Evolutionary conservation across 2,329 filamentous ascomycete species (phyloP).

Genomic region (Colletotrichum incanum): DNA sequence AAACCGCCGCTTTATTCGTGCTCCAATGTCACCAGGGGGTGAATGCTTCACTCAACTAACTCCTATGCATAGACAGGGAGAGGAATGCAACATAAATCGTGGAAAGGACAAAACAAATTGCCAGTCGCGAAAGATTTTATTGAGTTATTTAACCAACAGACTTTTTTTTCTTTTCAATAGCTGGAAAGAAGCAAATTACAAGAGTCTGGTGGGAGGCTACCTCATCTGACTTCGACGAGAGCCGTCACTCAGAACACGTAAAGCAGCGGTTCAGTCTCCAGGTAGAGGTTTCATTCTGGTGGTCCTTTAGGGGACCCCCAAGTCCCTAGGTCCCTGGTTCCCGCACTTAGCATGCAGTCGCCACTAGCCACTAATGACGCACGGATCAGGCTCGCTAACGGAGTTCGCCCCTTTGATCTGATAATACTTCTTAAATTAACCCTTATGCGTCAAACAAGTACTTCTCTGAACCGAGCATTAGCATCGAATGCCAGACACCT

Average conservation of each 20-base stretch:
- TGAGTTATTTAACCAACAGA: background rate
- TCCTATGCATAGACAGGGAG: background rate
- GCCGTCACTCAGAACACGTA: constrained; percentile 2
- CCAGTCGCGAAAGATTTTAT: too few relatives aligned
- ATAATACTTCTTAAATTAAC: fast-evolving
- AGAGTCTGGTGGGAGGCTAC: background rate
- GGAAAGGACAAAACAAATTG: background rate
- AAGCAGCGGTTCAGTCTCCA: constrained; percentile 30
- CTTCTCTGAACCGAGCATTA: background rate
- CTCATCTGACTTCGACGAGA: background rate
- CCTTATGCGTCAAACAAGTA: background rate
- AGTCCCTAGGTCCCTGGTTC: constrained; percentile 26
- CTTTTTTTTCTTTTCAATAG: too few relatives aligned
- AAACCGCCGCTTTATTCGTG: constrained; percentile 40
- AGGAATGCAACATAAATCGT: background rate
- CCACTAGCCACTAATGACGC: constrained; percentile 14
- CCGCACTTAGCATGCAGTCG: constrained; percentile 17
- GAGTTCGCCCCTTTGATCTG: background rate
- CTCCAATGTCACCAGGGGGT: background rate
- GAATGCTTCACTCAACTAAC: background rate
- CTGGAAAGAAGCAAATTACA: background rate
- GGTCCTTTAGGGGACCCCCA: constrained; percentile 7
- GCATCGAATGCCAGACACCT: constrained; percentile 13
- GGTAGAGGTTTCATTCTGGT: constrained; percentile 29
- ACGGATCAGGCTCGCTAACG: constrained; percentile 7